Base-by-base conservation (phyloP, 768 basidiomycete species). In the Russula emetica region DNA sequence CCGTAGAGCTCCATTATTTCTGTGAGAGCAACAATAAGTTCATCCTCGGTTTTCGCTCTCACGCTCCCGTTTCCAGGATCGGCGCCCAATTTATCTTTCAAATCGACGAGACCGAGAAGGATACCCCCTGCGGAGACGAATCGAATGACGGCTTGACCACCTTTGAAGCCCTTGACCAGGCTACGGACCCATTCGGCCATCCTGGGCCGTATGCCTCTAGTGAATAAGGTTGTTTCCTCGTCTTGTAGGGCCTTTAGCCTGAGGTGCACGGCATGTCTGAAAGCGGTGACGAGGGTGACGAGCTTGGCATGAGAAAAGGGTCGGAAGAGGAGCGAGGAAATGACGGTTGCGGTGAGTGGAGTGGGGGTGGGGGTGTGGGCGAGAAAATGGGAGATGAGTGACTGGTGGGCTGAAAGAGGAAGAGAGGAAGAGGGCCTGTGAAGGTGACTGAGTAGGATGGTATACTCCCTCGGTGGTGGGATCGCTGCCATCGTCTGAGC, bases 1-100 rank as follows among this genome's bases (percentile, higher is more conserved):
- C 61, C 68, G 65, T 86, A 84, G 13, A 80, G 74, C 67, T 91
- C 89, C 72, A 91, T 82, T 26, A 87, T 81, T 70, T 91, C 89
- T 9, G 90, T 89, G 30, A 90, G 76, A 3, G 87, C 82, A 30
- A 92, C 76, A 34, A 91, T 76, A 28, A 84, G 71, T 69, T 89
- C 86, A 59, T 87, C 82, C 72, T 92, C 86, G 11, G 86, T 79
- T 49, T 70, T 71, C 5, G 75, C 74, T 51, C 79, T 77, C 70
- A 16, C 71, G 69, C 28, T 72, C 58, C 51, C 74, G 65, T 58
- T 75, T 50, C 55, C 71, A 59, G 62, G 70, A 66, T 55, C 66
- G 66, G 60, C 61, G 69, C 67, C 72, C 55, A 71, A 69, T 67
- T 75, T 74, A 16, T 47, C 55, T 63, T 65, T 77, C 51, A 81